Percentiles rank a stretch among this genome's conserved stretches.
Conservation (phyloP, 1,284 basidiomycete species). For the Cerrena zonata region DNA sequence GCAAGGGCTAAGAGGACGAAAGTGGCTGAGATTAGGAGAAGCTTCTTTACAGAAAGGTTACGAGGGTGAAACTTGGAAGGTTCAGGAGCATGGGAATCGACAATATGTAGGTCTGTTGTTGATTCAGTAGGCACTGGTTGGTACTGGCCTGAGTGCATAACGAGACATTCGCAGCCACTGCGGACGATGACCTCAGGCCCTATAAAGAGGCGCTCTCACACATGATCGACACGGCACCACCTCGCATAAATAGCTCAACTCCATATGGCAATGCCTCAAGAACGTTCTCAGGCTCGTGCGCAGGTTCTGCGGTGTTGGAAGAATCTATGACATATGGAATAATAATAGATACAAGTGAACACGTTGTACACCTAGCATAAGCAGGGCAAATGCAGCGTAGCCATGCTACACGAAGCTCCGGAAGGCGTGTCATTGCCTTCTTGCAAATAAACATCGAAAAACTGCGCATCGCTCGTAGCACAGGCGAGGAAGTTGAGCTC, state of each 20-base stretch:
- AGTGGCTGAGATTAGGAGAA: constrained; percentile 28
- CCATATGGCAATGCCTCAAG: no score
- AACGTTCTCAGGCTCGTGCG: no score
- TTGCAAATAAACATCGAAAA: constrained; percentile 47
- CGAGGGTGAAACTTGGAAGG: constrained; percentile 10
- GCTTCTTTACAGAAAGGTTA: constrained; percentile 14
- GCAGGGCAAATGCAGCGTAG: constrained; percentile 49
- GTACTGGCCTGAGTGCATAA: constrained; percentile 17
- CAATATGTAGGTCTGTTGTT: constrained; percentile 11
- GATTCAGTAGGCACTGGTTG: constrained; percentile 25
- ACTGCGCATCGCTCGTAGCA: constrained; percentile 34
- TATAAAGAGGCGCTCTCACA: neutral
- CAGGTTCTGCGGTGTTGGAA: no score
- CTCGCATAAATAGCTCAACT: neutral
- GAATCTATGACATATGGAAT: no score
- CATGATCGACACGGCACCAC: neutral
- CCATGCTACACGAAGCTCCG: constrained; percentile 38
- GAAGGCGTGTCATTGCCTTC: constrained; percentile 45
- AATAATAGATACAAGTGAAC: neutral
- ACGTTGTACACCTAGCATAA: constrained; percentile 33
- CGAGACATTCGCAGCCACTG: neutral
- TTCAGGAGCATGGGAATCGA: constrained; percentile 3
- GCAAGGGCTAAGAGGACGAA: constrained; percentile 35
- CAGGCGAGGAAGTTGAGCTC: constrained; percentile 57
- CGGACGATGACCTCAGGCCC: neutral